phyloP scores from a whole-genome alignment of 768 basidiomycete genomes.

The Mycena floridula region DNA sequence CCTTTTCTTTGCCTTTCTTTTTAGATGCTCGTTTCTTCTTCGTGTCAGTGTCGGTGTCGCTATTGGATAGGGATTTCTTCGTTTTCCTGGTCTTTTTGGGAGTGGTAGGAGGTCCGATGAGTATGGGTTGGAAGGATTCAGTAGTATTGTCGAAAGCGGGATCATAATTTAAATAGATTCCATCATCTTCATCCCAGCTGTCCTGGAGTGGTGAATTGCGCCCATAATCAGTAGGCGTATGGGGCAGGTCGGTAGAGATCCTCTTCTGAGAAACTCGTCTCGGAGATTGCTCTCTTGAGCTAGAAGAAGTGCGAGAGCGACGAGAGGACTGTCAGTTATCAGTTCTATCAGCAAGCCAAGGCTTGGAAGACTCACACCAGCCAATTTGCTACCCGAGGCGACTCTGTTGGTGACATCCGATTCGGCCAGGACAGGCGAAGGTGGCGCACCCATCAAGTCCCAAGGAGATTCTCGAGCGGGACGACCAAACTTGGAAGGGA shows the following conservation, averaged over 20 bases:
- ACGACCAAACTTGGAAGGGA: constrained; percentile 23
- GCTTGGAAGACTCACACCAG: neutral
- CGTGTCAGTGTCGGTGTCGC: neutral
- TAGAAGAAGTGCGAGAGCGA: constrained; percentile 11
- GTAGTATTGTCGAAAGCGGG: constrained; percentile 10
- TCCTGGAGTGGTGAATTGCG: neutral
- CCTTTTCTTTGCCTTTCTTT: constrained; percentile 6
- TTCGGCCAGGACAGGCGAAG: neutral
- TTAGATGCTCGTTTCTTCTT: constrained; percentile 4
- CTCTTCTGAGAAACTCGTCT: constrained; percentile 11
- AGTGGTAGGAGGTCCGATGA: neutral
- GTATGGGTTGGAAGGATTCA: constrained; percentile 3
- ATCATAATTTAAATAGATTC: constrained; percentile 29
- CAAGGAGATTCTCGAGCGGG: constrained; percentile 1
- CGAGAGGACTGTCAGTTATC: constrained; percentile 25
- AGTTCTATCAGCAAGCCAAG: constrained; percentile 15
- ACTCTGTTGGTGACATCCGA: neutral
- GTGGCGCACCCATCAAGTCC: neutral
- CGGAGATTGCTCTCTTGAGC: constrained; percentile 23
- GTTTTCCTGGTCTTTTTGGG: neutral
- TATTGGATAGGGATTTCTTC: neutral
- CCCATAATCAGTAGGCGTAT: constrained; percentile 1
- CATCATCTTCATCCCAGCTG: constrained; percentile 12
- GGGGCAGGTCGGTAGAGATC: constrained; percentile 5
- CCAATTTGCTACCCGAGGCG: neutral